These are phyloP conservation scores for Vicia faba DNA, from an alignment of 306 rosid genomes.

Conservation along the genomic window DNA sequence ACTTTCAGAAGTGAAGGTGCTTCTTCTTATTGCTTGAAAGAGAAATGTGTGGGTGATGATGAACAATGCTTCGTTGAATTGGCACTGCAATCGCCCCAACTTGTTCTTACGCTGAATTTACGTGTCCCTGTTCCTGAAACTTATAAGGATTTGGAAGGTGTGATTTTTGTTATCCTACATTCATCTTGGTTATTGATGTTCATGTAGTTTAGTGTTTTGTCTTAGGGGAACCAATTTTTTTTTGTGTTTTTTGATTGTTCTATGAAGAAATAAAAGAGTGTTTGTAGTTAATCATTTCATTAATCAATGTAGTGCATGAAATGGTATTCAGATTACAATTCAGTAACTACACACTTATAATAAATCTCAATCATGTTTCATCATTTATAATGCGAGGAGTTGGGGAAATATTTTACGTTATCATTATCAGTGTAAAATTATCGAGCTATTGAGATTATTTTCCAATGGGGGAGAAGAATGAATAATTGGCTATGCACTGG, in stretches of 20 bases:
- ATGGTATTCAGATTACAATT: background rate
- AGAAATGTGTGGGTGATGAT: conserved; percentile 27
- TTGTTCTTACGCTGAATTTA: conserved; percentile 61
- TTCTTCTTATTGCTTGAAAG: conserved; percentile 20
- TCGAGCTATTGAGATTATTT: background rate
- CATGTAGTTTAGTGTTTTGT: background rate
- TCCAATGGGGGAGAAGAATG: background rate
- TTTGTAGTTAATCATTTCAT: background rate
- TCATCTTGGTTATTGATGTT: background rate
- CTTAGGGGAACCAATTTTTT: background rate
- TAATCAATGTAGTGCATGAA: background rate
- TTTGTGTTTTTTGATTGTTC: background rate
- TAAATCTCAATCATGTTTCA: background rate
- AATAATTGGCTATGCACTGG: background rate
- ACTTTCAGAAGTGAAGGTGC: conserved; percentile 53
- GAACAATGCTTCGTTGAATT: conserved; percentile 58
- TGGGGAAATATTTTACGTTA: background rate
- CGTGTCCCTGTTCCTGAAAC: background rate
- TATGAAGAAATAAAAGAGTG: background rate
- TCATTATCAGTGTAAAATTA: background rate
- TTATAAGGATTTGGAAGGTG: conserved; percentile 49
- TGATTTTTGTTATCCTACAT: conserved; percentile 10
- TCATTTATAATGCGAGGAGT: background rate
- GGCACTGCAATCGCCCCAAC: conserved; percentile 57
- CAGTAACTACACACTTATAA: background rate